Evolutionary conservation across 306 rosid species (phyloP).

Genomic region (Dalbergia cochinchinensis): DNA sequence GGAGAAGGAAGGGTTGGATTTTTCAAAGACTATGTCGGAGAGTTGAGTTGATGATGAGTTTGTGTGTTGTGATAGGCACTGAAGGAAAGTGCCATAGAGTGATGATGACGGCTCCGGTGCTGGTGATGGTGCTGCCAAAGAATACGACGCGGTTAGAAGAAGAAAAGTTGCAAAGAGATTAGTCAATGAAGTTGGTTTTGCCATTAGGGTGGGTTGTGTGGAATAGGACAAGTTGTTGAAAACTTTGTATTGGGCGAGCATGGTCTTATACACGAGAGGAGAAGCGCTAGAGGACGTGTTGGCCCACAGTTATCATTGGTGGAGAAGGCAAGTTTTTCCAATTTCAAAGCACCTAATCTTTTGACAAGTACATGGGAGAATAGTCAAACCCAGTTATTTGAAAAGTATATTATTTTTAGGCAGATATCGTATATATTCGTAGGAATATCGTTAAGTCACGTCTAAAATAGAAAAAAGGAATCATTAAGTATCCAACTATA

Average conservation of each 20-base stretch:
- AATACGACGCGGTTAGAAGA: constrained; percentile 4
- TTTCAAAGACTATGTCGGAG: constrained; percentile 11
- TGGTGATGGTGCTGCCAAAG: background rate
- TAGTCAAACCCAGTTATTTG: too few relatives aligned
- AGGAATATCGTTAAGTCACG: too few relatives aligned
- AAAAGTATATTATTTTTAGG: too few relatives aligned
- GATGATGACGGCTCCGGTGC: background rate
- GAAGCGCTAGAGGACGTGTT: background rate
- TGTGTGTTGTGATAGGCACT: constrained; percentile 41
- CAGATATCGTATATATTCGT: too few relatives aligned
- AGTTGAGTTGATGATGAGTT: constrained; percentile 21
- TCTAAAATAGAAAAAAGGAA: too few relatives aligned
- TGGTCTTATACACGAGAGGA: too few relatives aligned
- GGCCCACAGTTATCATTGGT: background rate
- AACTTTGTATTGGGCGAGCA: background rate
- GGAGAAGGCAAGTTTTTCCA: too few relatives aligned
- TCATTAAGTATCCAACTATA: too few relatives aligned
- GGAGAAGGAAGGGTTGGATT: constrained; percentile 44
- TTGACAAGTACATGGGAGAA: too few relatives aligned
- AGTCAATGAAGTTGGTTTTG: constrained; percentile 3
- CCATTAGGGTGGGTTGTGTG: constrained; percentile 37
- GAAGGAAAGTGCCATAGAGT: background rate
- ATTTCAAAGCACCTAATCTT: too few relatives aligned
- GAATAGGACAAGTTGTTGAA: background rate
- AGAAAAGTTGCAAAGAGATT: background rate